phyloP scores from a whole-genome alignment of 1,139 yeast genomes.

The Blastobotrys serpentis region DNA sequence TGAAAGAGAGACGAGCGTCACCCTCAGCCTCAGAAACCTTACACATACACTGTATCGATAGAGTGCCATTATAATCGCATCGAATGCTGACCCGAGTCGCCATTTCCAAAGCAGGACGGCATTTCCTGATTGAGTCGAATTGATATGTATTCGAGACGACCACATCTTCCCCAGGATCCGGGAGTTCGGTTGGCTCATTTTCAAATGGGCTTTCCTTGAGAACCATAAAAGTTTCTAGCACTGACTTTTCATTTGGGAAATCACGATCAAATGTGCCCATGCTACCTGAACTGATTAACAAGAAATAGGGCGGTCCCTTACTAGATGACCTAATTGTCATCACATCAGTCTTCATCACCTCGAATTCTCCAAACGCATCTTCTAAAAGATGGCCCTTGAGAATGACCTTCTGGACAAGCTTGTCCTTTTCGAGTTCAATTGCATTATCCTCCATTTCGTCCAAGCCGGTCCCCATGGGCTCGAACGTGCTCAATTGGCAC shows the following conservation, averaged over 20 bases:
- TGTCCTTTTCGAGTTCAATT: conserved; percentile 44
- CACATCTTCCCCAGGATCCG: conserved; percentile 15
- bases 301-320: conserved; percentile 31
- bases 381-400: conserved; percentile 63
- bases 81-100: conserved; percentile 37
- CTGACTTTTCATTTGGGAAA: conserved; percentile 62
- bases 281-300: conserved; percentile 64
- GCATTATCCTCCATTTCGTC: conserved; percentile 18
- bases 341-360: conserved; percentile 60
- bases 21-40: conserved; percentile 22
- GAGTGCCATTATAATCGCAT: conserved; percentile 34
- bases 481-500: conserved; percentile 66
- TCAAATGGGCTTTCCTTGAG: conserved; percentile 11
- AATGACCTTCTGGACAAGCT: conserved; percentile 62
- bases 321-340: conserved; percentile 50
- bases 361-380: conserved; percentile 65
- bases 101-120: conserved; percentile 33
- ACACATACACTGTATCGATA: conserved; percentile 37
- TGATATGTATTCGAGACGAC: conserved; percentile 31
- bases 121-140: conserved; percentile 29
- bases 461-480: conserved; percentile 35
- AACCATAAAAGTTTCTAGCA: conserved; percentile 51
- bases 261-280: conserved; percentile 46
- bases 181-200: conserved; percentile 4
- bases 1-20: conserved; percentile 31